These are phyloP conservation scores for Arabidopsis hybrid DNA, from an alignment of 441 rosid species.

Conservation along the genomic window DNA sequence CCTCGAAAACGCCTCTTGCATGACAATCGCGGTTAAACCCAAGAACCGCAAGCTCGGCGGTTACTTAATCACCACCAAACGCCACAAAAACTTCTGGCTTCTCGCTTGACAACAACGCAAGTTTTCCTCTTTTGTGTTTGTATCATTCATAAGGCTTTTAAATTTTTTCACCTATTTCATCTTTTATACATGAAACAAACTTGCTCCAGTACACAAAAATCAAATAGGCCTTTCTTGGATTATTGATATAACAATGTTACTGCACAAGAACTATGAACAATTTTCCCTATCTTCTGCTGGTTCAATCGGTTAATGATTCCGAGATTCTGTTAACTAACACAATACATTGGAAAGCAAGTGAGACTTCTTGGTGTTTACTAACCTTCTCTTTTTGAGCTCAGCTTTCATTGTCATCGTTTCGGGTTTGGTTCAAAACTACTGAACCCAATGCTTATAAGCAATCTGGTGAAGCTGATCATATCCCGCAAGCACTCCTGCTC, in stretches of 20 bases:
- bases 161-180: background rate
- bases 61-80: slow-evolving; percentile 87
- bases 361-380: slow-evolving; percentile 31
- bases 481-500: slow-evolving; percentile 95
- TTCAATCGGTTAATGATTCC: slow-evolving; percentile 27
- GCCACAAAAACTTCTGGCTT: slow-evolving; percentile 92
- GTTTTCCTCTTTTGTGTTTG: slow-evolving; percentile 27
- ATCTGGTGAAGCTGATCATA: slow-evolving; percentile 85
- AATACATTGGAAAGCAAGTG: slow-evolving; percentile 28
- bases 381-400: slow-evolving; percentile 9
- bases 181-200: slow-evolving; percentile 12
- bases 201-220: slow-evolving; percentile 15
- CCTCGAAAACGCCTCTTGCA: slow-evolving; percentile 79
- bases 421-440: slow-evolving; percentile 30
- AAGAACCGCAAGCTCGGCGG: slow-evolving; percentile 86
- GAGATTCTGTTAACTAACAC: slow-evolving; percentile 27
- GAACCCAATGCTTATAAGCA: slow-evolving; percentile 54
- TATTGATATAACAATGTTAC: slow-evolving; percentile 27
- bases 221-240: slow-evolving; percentile 24
- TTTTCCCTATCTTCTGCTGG: slow-evolving; percentile 36
- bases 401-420: background rate
- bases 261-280: slow-evolving; percentile 45
- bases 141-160: slow-evolving; percentile 24
- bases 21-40: slow-evolving; percentile 82
- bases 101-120: slow-evolving; percentile 54